A percentile compares a stretch with the other conserved stretches of the same genome.
Evolutionary conservation across 2,329 filamentous ascomycete genomes (phyloP).

Genomic region (Hypomyces perniciosus): DNA sequence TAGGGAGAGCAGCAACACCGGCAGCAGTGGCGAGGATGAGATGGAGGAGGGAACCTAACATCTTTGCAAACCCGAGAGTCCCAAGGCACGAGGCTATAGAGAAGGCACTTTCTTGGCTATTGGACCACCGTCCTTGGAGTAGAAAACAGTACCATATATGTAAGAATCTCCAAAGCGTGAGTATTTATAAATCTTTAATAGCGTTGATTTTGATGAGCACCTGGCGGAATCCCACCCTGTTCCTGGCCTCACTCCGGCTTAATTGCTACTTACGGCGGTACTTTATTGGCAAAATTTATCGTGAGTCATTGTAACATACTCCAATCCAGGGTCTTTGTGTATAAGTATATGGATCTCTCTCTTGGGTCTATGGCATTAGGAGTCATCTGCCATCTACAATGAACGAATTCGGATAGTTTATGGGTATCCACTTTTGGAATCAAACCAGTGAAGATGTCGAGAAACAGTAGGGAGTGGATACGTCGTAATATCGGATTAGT

Average conservation of each 20-base stretch:
- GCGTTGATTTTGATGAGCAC: too few relatives aligned
- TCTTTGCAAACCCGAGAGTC: background rate
- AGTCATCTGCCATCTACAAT: too few relatives aligned
- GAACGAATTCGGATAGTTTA: too few relatives aligned
- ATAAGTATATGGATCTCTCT: too few relatives aligned
- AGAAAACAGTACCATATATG: background rate
- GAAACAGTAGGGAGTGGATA: too few relatives aligned
- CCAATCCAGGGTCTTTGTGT: too few relatives aligned
- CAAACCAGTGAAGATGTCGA: too few relatives aligned
- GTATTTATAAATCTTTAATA: too few relatives aligned
- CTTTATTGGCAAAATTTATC: constrained; percentile 7
- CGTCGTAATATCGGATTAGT: too few relatives aligned
- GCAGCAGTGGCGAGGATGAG: constrained; percentile 10
- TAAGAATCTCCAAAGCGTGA: background rate
- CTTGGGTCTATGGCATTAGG: too few relatives aligned
- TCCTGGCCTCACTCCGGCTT: constrained; percentile 9
- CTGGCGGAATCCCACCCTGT: constrained; percentile 8
- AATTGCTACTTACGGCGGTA: constrained; percentile 2
- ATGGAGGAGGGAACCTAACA: constrained; percentile 7
- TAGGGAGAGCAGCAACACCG: constrained; percentile 8
- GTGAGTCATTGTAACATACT: background rate
- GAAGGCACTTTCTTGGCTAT: constrained; percentile 3
- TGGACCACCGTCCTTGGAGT: background rate
- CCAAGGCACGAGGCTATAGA: constrained; percentile 1
- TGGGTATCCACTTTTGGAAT: too few relatives aligned